Evolutionary conservation across 805 yeast species (phyloP).

Genomic region (Clavispora phyllophila): DNA sequence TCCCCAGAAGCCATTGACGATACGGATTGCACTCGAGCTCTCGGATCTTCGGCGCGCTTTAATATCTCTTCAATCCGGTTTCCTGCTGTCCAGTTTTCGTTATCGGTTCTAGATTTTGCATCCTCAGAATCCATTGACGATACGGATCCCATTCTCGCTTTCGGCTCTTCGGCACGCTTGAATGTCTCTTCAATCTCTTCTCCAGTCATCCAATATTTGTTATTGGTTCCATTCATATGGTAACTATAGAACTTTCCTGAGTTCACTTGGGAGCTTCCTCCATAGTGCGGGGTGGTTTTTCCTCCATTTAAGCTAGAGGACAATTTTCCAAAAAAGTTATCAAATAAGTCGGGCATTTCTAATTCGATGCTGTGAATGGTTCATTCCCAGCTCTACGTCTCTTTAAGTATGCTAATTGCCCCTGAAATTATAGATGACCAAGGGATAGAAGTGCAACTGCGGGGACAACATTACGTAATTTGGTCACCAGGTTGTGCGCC

Average conservation of each 20-base stretch:
- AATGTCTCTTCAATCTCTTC: constrained; percentile 3
- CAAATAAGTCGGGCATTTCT: constrained; percentile 33
- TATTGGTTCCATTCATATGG: constrained; percentile 31
- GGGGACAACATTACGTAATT: neutral
- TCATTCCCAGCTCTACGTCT: neutral
- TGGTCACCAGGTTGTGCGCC: neutral
- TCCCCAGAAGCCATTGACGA: constrained; percentile 7
- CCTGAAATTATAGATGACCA: neutral
- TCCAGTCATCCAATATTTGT: constrained; percentile 35
- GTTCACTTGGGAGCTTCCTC: constrained; percentile 30
- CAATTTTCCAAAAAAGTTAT: constrained; percentile 31
- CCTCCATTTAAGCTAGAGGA: constrained; percentile 31
- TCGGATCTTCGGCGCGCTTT: constrained; percentile 1
- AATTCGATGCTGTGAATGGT: too few species aligned
- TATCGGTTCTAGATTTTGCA: constrained; percentile 24
- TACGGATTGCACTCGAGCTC: constrained; percentile 6
- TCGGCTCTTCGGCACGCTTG: constrained; percentile 1
- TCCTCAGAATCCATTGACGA: constrained; percentile 7
- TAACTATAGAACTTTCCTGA: constrained; percentile 35
- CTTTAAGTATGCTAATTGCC: neutral
- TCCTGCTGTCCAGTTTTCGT: constrained; percentile 35
- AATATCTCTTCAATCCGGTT: constrained; percentile 3
- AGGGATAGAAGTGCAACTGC: neutral
- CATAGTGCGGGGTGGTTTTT: constrained; percentile 27
- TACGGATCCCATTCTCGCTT: constrained; percentile 6